Evolutionary conservation across 805 yeast species (phyloP).

Genomic region (Metschnikowia amazonensis): DNA sequence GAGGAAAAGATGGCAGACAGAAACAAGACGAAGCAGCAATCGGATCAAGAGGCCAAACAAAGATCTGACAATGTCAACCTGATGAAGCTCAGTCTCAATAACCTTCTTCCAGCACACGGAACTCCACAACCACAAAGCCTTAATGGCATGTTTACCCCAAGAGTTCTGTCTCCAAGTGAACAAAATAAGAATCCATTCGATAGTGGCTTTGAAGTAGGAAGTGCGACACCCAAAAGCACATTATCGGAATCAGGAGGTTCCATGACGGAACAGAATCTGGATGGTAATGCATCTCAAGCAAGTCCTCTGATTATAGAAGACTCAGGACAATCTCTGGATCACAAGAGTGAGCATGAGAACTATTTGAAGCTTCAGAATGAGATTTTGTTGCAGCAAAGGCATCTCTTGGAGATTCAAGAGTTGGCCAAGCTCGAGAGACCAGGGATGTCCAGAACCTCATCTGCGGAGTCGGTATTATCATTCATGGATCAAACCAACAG

Average conservation of each 20-base stretch:
- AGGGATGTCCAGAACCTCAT: conserved; percentile 14
- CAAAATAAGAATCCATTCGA: conserved; percentile 39
- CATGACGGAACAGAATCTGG: background rate
- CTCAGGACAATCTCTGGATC: conserved; percentile 11
- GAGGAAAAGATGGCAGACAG: conserved; percentile 37
- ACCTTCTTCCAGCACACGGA: conserved; percentile 13
- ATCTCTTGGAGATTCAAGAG: conserved; percentile 22
- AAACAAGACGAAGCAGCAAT: conserved; percentile 9
- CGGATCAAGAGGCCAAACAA: background rate
- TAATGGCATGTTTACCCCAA: conserved; percentile 38
- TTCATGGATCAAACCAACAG: conserved; percentile 13
- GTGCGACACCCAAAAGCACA: background rate
- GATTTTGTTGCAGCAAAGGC: conserved; percentile 36
- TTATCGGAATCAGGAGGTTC: conserved; percentile 9
- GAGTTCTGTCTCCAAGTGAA: conserved; percentile 31
- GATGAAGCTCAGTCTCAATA: conserved; percentile 15
- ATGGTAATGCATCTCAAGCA: background rate
- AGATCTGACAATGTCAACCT: conserved; percentile 7
- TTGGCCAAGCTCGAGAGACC: conserved; percentile 9
- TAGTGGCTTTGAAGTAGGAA: conserved; percentile 17
- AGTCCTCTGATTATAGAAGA: conserved; percentile 4
- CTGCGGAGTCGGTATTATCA: conserved; percentile 17
- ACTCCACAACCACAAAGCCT: conserved; percentile 19
- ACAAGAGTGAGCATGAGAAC: conserved; percentile 31
- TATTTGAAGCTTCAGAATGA: conserved; percentile 38